Percentiles rank a stretch among this genome's conserved stretches.
phyloP scores from a whole-genome alignment of 768 basidiomycete genomes.

The Podaxis rugospora region DNA sequence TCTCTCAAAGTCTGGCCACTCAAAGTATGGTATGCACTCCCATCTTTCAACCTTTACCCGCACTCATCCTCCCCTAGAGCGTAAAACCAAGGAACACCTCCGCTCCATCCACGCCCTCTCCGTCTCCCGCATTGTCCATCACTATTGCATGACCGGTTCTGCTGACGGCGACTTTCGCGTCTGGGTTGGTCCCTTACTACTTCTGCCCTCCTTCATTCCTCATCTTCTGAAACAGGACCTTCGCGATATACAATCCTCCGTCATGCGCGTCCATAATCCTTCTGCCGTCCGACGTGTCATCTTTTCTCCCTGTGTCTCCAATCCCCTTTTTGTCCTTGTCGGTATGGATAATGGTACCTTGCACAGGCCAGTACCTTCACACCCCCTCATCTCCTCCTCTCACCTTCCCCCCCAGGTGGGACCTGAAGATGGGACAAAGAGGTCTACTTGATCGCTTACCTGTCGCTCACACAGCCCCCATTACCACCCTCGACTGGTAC shows the following conservation, averaged over 20 bases:
- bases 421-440: conserved; percentile 71
- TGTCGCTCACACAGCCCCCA: conserved; percentile 68
- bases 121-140: conserved; percentile 60
- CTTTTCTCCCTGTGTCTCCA: conserved; percentile 62
- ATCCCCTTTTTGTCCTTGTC: conserved; percentile 65
- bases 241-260: conserved; percentile 63
- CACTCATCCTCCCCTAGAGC: conserved; percentile 35
- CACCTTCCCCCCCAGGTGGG: conserved; percentile 49
- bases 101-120: conserved; percentile 70
- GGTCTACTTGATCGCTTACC: conserved; percentile 69
- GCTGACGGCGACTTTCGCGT: conserved; percentile 78
- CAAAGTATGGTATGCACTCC: conserved; percentile 60
- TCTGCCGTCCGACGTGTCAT: conserved; percentile 63
- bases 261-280: conserved; percentile 69
- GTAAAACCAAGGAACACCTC: conserved; percentile 61
- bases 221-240: conserved; percentile 47
- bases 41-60: neutral
- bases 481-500: conserved; percentile 75
- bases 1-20: conserved; percentile 55
- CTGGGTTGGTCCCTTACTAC: conserved; percentile 49
- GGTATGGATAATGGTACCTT: conserved; percentile 71
- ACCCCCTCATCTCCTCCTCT: neutral
- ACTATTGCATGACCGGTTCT: conserved; percentile 76
- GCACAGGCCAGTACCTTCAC: conserved; percentile 42
- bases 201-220: neutral